A percentile compares a stretch with the other conserved stretches of the same genome.
phyloP scores from a whole-genome alignment of 176 grass and related monocot species.

The Puya raimondii region DNA sequence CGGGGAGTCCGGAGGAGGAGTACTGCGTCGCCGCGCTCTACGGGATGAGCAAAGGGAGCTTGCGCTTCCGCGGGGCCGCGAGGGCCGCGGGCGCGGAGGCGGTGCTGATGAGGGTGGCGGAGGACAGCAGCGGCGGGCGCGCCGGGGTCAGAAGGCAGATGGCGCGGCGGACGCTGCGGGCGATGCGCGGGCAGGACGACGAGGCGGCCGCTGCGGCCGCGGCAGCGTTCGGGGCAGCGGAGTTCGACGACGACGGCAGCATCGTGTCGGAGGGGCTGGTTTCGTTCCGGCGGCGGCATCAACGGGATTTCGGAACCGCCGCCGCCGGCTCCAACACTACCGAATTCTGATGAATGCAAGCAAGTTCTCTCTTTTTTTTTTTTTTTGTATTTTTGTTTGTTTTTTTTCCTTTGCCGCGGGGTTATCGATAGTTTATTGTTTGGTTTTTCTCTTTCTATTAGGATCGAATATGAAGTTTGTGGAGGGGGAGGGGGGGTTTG shows the following conservation, averaged over 20 bases:
- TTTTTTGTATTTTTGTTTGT: slow-evolving; percentile 15
- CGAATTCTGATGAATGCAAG: slow-evolving; percentile 42
- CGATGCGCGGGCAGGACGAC: slow-evolving; percentile 40
- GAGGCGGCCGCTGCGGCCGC: slow-evolving; percentile 6
- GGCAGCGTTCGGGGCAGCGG: not conserved
- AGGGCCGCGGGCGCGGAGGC: slow-evolving; percentile 43
- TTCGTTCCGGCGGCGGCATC: slow-evolving; percentile 52
- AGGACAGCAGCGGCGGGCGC: slow-evolving; percentile 22
- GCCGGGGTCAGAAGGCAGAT: slow-evolving; percentile 56
- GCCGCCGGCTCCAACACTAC: slow-evolving; percentile 29
- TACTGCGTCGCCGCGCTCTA: slow-evolving; percentile 68
- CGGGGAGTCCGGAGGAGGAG: slow-evolving; percentile 34
- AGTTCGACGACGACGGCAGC: slow-evolving; percentile 38
- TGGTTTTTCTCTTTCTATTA: not conserved
- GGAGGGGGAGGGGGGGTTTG: no score
- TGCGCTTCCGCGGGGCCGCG: slow-evolving; percentile 65
- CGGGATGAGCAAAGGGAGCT: slow-evolving; percentile 65
- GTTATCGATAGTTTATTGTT: not conserved
- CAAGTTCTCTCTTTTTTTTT: no score
- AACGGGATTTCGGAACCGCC: slow-evolving; percentile 18
- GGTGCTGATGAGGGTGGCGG: slow-evolving; percentile 48
- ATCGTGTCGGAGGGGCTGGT: slow-evolving; percentile 74
- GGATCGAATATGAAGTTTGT: no score
- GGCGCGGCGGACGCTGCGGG: slow-evolving; percentile 58
- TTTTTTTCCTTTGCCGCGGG: slow-evolving; percentile 28